Evolutionary conservation across 1,284 basidiomycete genomes (phyloP).

Genomic region (Pisolithus thermaeus): DNA sequence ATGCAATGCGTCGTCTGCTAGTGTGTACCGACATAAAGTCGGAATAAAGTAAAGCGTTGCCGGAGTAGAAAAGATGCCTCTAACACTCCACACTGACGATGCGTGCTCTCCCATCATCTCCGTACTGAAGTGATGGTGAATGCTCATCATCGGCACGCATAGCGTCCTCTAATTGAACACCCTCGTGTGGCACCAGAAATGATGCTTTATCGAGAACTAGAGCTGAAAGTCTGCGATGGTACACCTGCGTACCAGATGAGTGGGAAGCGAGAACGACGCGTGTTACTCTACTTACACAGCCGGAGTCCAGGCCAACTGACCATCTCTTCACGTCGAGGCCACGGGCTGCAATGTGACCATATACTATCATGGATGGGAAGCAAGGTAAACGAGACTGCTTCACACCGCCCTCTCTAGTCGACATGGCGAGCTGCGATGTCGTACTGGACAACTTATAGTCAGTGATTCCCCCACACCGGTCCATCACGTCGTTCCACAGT

Average conservation of each 20-base stretch:
- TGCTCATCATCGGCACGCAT: neutral
- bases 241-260: conserved; percentile 32
- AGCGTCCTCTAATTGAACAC: conserved; percentile 1
- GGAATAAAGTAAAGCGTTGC: too few species aligned
- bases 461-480: conserved; percentile 53
- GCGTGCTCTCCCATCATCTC: conserved; percentile 28
- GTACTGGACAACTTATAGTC: conserved; percentile 4
- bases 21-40: neutral
- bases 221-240: conserved; percentile 48
- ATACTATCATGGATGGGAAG: conserved; percentile 72
- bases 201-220: conserved; percentile 43
- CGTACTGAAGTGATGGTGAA: conserved; percentile 20
- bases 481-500: conserved; percentile 69
- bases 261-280: neutral
- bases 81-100: conserved; percentile 31
- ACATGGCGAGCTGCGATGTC: neutral
- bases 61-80: conserved; percentile 1
- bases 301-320: conserved; percentile 77
- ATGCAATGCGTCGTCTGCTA: neutral
- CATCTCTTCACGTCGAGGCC: conserved; percentile 76
- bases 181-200: conserved; percentile 4
- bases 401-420: conserved; percentile 4
- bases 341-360: conserved; percentile 74
- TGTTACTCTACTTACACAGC: conserved; percentile 54
- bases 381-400: conserved; percentile 46